These are phyloP conservation scores for Rhizopogon salebrosus DNA, from an alignment of 768 basidiomycete species.

Conservation along the genomic window DNA sequence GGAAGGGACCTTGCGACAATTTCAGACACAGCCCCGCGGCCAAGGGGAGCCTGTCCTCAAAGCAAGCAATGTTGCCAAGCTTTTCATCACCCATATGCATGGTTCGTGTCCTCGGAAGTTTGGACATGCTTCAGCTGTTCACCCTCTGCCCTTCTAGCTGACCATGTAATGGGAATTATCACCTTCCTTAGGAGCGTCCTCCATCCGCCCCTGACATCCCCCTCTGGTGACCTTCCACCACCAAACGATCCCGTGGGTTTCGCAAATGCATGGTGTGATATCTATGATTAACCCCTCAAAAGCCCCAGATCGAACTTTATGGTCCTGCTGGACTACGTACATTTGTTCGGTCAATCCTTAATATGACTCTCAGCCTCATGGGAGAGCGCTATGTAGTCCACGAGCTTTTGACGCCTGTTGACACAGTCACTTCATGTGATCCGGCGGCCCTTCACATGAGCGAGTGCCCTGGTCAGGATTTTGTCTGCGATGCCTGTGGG, in stretches of 20 bases:
- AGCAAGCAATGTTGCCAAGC: slow-evolving; percentile 48
- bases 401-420: slow-evolving; percentile 61
- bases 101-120: slow-evolving; percentile 34
- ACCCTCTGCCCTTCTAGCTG: slow-evolving; percentile 34
- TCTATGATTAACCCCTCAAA: background rate
- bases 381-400: slow-evolving; percentile 69
- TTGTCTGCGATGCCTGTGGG: slow-evolving; percentile 49
- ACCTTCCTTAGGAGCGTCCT: slow-evolving; percentile 60
- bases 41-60: slow-evolving; percentile 29
- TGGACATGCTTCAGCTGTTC: background rate
- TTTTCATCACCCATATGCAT: slow-evolving; percentile 87
- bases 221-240: slow-evolving; percentile 5
- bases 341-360: slow-evolving; percentile 67
- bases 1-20: slow-evolving; percentile 73
- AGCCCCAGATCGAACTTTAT: slow-evolving; percentile 66
- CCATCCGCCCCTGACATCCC: slow-evolving; percentile 33
- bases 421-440: slow-evolving; percentile 49
- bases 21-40: slow-evolving; percentile 46
- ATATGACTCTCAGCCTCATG: slow-evolving; percentile 58
- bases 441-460: slow-evolving; percentile 48
- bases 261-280: background rate
- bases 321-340: slow-evolving; percentile 74
- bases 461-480: slow-evolving; percentile 59
- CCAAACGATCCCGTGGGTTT: slow-evolving; percentile 11
- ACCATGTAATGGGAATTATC: slow-evolving; percentile 73